Base-by-base conservation (phyloP, 1,284 basidiomycete species). In the Neotropicomus parvogracilis region DNA sequence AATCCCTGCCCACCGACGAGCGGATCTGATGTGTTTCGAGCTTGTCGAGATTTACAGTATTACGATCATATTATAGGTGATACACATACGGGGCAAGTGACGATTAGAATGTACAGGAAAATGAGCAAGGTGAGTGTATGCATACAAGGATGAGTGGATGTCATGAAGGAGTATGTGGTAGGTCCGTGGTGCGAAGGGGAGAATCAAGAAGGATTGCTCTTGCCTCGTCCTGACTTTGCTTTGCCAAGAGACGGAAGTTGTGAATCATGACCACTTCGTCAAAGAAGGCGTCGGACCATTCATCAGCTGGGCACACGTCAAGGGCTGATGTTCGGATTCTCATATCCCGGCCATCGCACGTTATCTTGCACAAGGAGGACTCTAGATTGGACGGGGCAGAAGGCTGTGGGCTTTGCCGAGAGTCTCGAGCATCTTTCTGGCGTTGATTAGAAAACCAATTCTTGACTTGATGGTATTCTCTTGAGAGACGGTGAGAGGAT, bases 401-500 rank as follows among this genome's bases (percentile, higher is more conserved):
- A 48, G 61, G 64, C 29, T 65, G 66, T 19, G 67, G 65, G 10
- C 64, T 65, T 36, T 69, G 49, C 62, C 72, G 48, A 57, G 72
- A 60, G 65, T 68, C 53, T 55, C 66, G 55, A 55, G 64, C 54
- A 67, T 65, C 52, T 62, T 78, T 77, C 59, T 77, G 79, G 33
- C 78, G 70, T 60, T 78, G 72, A 60, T 80, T 80, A 10, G 76
- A 77, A 53, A 80, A 81, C 78, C 79, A 81, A 54, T 79, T 79
- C 61, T 78, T 79, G 45, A 81, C 73, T 63, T 80, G 78, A 52
- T 73, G 73, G 52, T 75, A 75, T 37, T 78, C 72, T 54, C 79
- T 80, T 54, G 36, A 26, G 46, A 42, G 44, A 46, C 14, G 32
- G 47, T 62, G 38, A 50, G 58, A 51, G 14, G 39, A 44, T 32